Evolutionary conservation across 352 stramenopile species (phyloP).

Genomic region (Globisporangium carolinianum): DNA sequence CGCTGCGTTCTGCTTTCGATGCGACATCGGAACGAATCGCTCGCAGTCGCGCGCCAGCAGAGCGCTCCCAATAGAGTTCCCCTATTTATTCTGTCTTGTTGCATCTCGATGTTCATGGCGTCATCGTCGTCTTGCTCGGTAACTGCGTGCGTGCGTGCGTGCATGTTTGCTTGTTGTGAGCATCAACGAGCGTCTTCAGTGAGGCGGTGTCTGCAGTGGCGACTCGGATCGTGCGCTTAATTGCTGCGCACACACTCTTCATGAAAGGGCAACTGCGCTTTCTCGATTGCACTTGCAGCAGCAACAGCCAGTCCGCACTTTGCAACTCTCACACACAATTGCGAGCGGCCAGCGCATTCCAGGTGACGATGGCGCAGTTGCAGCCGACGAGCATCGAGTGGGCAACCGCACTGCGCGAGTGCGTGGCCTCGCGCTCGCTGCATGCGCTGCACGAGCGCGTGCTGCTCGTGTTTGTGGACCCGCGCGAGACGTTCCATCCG

Average conservation of each 20-base stretch:
- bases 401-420: constrained; percentile 3
- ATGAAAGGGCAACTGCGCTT: no score
- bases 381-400: constrained; percentile 2
- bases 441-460: constrained; percentile 3
- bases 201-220: no score
- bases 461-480: constrained; percentile 11
- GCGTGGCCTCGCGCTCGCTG: background rate
- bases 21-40: constrained; percentile 11
- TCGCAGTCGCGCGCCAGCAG: constrained; percentile 9
- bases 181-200: no score
- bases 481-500: constrained; percentile 10
- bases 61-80: constrained; percentile 1
- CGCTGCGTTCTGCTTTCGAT: constrained; percentile 8
- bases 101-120: background rate
- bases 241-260: no score
- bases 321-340: no score
- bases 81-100: background rate
- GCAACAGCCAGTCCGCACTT: no score
- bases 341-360: background rate
- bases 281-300: no score
- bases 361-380: background rate
- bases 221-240: no score
- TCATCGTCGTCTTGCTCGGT: background rate
- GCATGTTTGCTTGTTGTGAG: no score
- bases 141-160: background rate